Evolutionary conservation across 768 basidiomycete species (phyloP).

Genomic region (Amanita inopinata): DNA sequence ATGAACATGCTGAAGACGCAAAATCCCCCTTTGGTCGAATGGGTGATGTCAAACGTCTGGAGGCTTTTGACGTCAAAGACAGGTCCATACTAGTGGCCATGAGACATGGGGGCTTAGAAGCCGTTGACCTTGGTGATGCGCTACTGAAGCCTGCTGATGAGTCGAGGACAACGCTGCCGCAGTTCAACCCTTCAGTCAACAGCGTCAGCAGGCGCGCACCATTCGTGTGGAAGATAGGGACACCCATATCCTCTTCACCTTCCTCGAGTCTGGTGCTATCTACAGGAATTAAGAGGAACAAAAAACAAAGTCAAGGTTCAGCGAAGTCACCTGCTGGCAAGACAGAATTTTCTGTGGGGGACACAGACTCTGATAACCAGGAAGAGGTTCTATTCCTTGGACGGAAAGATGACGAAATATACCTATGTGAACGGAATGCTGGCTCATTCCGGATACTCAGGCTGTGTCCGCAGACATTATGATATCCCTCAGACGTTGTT

Average conservation of each 20-base stretch:
- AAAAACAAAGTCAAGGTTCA: slow-evolving; percentile 38
- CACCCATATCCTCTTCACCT: slow-evolving; percentile 41
- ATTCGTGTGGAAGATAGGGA: slow-evolving; percentile 79
- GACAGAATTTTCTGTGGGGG: slow-evolving; percentile 41
- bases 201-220: slow-evolving; percentile 61
- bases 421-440: slow-evolving; percentile 70
- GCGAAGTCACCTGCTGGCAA: slow-evolving; percentile 38
- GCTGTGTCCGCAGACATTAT: slow-evolving; percentile 38
- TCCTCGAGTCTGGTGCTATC: slow-evolving; percentile 26
- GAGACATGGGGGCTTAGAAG: slow-evolving; percentile 81
- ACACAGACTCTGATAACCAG: slow-evolving; percentile 41
- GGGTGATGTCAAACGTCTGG: slow-evolving; percentile 77
- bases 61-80: slow-evolving; percentile 71
- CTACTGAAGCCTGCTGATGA: slow-evolving; percentile 72
- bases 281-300: slow-evolving; percentile 31
- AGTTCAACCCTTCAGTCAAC: slow-evolving; percentile 53
- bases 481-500: slow-evolving; percentile 12
- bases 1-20: slow-evolving; percentile 41
- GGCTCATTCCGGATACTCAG: slow-evolving; percentile 69
- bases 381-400: slow-evolving; percentile 80
- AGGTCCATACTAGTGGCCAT: slow-evolving; percentile 76
- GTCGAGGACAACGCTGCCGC: slow-evolving; percentile 62
- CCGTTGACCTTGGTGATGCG: slow-evolving; percentile 71
- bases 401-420: slow-evolving; percentile 65
- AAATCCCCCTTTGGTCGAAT: slow-evolving; percentile 33